Evolutionary conservation across 1,284 basidiomycete species (phyloP), one percentile per base, ranked within the genome.

Genomic region (Papiliotrema fonsecae): DNA sequence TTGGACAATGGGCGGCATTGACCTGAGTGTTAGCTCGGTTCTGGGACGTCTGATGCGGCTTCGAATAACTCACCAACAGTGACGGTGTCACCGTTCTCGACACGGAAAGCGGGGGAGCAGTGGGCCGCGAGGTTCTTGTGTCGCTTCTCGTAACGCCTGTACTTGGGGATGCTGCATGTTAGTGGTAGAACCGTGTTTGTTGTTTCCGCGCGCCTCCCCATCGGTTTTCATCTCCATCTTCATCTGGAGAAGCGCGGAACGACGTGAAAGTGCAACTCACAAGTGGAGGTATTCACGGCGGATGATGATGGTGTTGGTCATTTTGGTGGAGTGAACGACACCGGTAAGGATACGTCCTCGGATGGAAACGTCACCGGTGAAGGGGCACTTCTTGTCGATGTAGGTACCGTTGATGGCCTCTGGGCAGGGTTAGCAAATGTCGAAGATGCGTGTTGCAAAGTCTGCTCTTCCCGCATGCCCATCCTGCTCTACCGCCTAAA

Each of bases 301-400:
- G 79, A 98, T 92, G 78, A 98, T 84, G 75, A 97, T 82, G 56
- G 96, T 98, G 72, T 96, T 90, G 76, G 87, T 96, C 96, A 99
- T 98, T 83, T 99, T 99, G 65, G 72, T 73, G 45, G 93, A 97
- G 60, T 94, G 97, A 52, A 98, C 80, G 61, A 98, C 93, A 76
- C 96, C 96, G 53, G 91, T 94, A 62, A 99, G 79, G 78, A 99
- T 97, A 73, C 96, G 94, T 57, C 96, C 96, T 76, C 96, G 94
- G 77, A 99, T 98, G 51, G 96, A 97, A 67, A 97, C 80, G 61
- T 90, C 80, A 60, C 93, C 88, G 63, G 89, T 93, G 82, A 94
- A 97, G 42, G 93, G 93, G 81, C 93, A 98, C 80, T 99, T 99
- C 82, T 98, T 98, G 84, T 99, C 94, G 72, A 98, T 90, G 81